Evolutionary conservation across 768 basidiomycete species (phyloP).

Genomic region (Austroboletus eburneus): DNA sequence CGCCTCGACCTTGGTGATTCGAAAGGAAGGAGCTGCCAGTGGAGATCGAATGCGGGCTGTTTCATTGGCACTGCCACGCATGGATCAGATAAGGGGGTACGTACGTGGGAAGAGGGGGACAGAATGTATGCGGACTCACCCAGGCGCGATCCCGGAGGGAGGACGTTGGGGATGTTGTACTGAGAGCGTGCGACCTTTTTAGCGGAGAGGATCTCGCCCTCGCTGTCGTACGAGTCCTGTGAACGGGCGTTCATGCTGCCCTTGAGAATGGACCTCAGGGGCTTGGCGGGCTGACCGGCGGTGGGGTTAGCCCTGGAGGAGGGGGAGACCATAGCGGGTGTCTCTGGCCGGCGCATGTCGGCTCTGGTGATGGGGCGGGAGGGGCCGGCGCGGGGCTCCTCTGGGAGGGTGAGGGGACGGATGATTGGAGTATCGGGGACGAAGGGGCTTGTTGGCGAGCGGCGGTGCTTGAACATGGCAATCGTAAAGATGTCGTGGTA

Average conservation of each 20-base stretch:
- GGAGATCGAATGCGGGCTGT: constrained; percentile 37
- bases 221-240: constrained; percentile 29
- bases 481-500: constrained; percentile 22
- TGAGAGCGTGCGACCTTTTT: constrained; percentile 19
- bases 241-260: constrained; percentile 11
- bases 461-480: constrained; percentile 24
- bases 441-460: constrained; percentile 9
- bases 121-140: constrained; percentile 16
- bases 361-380: constrained; percentile 15
- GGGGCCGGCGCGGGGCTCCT: constrained; percentile 6
- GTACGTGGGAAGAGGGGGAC: not conserved
- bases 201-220: constrained; percentile 20
- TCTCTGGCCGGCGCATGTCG: constrained; percentile 15
- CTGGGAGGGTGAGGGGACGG: constrained; percentile 16
- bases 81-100: constrained; percentile 27
- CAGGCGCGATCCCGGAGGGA: constrained; percentile 23
- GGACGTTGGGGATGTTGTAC: constrained; percentile 21
- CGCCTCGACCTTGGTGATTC: constrained; percentile 31
- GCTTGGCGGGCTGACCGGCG: constrained; percentile 18
- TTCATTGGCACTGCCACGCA: constrained; percentile 34
- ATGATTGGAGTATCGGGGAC: constrained; percentile 23
- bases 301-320: constrained; percentile 20
- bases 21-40: constrained; percentile 49
- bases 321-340: constrained; percentile 15
- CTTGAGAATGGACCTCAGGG: constrained; percentile 32